Evolutionary conservation across 2,329 filamentous ascomycete species (phyloP).

Genomic region (Plectosphaerella sp.): DNA sequence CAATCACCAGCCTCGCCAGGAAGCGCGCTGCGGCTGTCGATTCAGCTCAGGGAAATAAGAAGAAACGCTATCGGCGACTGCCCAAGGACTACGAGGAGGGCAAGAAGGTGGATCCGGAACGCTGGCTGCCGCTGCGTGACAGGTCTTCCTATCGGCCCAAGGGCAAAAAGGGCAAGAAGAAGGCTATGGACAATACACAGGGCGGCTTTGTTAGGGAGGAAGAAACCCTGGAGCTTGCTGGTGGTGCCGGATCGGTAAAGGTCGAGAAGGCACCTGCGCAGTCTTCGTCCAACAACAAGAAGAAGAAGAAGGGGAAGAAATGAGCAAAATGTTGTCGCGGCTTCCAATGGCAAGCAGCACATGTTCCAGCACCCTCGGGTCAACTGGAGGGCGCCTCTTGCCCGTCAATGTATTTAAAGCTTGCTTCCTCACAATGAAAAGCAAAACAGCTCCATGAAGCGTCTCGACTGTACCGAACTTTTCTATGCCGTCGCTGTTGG

Average conservation of each 20-base stretch:
- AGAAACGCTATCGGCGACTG: conserved; percentile 57
- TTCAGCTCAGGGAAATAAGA: conserved; percentile 10
- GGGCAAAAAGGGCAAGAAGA: conserved; percentile 87
- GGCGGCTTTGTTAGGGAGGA: conserved; percentile 77
- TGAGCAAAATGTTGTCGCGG: conserved; percentile 17
- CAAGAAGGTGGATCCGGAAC: conserved; percentile 81
- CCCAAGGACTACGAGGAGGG: conserved; percentile 72
- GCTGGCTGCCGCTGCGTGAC: conserved; percentile 89
- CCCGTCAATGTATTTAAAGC: too few relatives aligned
- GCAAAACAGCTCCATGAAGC: too few relatives aligned
- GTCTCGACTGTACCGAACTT: too few relatives aligned
- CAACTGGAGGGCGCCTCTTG: too few relatives aligned
- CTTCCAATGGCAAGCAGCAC: too few relatives aligned
- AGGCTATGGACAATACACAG: conserved; percentile 73
- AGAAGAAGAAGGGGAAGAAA: conserved; percentile 53
- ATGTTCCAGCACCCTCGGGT: too few relatives aligned
- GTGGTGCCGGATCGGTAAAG: conserved; percentile 58
- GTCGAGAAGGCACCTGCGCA: conserved; percentile 52
- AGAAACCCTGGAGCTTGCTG: conserved; percentile 59
- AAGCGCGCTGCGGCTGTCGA: conserved; percentile 40
- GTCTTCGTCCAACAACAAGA: conserved; percentile 33
- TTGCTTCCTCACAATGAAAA: too few relatives aligned
- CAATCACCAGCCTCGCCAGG: conserved; percentile 31
- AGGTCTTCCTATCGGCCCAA: conserved; percentile 85
- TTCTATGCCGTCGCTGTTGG: too few relatives aligned